Percentiles rank a stretch among this genome's conserved stretches.
phyloP scores from a whole-genome alignment of 1,284 basidiomycete genomes.

The Cerioporus squamosus region DNA sequence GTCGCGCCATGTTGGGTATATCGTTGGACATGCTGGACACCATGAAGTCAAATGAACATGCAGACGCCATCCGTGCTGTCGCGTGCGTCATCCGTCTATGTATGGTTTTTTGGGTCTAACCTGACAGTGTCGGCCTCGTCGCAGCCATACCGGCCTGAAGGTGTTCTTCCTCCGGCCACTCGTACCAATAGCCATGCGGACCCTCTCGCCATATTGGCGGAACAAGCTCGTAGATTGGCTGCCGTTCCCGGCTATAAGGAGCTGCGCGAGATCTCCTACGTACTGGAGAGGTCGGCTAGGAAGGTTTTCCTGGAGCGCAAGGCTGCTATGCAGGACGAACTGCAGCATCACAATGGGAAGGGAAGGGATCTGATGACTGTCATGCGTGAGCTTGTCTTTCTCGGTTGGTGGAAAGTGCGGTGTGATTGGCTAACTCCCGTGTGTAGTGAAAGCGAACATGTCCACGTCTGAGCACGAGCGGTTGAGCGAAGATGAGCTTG shows the following conservation, averaged over 20 bases:
- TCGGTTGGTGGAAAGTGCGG: background rate
- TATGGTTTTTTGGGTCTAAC: background rate
- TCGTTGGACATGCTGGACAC: conserved; percentile 26
- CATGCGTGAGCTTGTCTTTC: conserved; percentile 24
- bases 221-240: conserved; percentile 31
- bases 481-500: conserved; percentile 26
- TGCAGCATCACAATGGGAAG: background rate
- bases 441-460: conserved; percentile 25
- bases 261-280: conserved; percentile 18
- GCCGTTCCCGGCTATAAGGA: conserved; percentile 22
- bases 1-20: conserved; percentile 30
- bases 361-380: conserved; percentile 35
- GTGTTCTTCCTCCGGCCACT: conserved; percentile 28
- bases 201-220: conserved; percentile 25
- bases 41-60: conserved; percentile 22
- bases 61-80: conserved; percentile 21
- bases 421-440: background rate
- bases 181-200: conserved; percentile 26
- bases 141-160: conserved; percentile 19
- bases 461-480: conserved; percentile 22
- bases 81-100: conserved; percentile 14
- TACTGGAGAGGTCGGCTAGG: conserved; percentile 22
- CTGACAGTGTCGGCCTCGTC: background rate
- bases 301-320: conserved; percentile 28
- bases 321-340: conserved; percentile 8